A percentile compares a stretch with the other conserved stretches of the same genome.
Evolutionary conservation across 345 rosid genomes (phyloP).

Genomic region (Pugionium cornutum): DNA sequence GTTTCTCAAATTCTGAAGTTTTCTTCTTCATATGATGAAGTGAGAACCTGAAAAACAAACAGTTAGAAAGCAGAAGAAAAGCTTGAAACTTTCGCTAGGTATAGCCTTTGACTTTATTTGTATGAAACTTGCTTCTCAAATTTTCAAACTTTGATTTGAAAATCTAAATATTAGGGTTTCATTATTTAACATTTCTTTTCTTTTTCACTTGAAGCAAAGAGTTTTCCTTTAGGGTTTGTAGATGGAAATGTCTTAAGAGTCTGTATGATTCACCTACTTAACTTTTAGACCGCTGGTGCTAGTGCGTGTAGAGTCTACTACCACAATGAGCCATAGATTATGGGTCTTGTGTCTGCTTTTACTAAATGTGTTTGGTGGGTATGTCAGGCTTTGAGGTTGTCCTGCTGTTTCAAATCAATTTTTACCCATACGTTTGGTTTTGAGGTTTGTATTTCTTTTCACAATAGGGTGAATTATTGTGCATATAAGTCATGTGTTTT

Average conservation of each 20-base stretch:
- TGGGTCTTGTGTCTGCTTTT: slow-evolving; percentile 37
- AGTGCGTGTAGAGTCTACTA: slow-evolving; percentile 22
- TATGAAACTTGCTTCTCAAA: slow-evolving; percentile 12
- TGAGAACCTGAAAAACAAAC: slow-evolving; percentile 19
- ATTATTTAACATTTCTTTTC: not conserved
- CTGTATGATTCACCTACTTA: slow-evolving; percentile 19
- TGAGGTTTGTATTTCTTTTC: slow-evolving; percentile 27
- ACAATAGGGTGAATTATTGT: slow-evolving; percentile 15
- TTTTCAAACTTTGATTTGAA: slow-evolving; percentile 7
- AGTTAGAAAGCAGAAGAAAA: slow-evolving; percentile 6
- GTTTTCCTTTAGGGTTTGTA: slow-evolving; percentile 10
- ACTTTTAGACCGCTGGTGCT: slow-evolving; percentile 16
- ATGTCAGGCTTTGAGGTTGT: slow-evolving; percentile 39
- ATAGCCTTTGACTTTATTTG: slow-evolving; percentile 26
- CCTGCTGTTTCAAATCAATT: slow-evolving; percentile 27
- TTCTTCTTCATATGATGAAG: slow-evolving; percentile 36
- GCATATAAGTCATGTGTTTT: slow-evolving; percentile 32
- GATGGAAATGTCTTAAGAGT: slow-evolving; percentile 9
- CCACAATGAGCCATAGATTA: slow-evolving; percentile 25
- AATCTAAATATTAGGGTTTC: slow-evolving; percentile 7
- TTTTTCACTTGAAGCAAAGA: not conserved
- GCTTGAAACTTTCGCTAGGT: slow-evolving; percentile 36
- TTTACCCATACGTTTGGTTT: slow-evolving; percentile 30
- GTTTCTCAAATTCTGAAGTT: slow-evolving; percentile 9
- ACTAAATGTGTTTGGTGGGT: slow-evolving; percentile 42